Evolutionary conservation across 148 eudicot genomes (phyloP).

Genomic region (Rhododendron mucronatum): DNA sequence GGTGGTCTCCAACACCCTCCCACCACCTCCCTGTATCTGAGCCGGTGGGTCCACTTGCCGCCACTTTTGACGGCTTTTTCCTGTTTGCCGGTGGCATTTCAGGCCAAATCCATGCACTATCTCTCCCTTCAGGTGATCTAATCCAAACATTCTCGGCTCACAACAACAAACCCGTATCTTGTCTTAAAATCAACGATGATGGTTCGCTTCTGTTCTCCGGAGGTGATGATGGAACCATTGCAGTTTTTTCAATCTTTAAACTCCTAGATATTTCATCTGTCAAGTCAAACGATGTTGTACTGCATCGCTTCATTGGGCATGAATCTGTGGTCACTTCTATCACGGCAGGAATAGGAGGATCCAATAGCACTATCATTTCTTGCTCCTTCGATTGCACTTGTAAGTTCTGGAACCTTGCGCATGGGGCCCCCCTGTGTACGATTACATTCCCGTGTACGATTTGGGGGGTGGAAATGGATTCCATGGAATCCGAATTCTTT

Average conservation of each 20-base stretch:
- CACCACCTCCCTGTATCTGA: constrained; percentile 15
- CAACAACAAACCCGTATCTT: constrained; percentile 14
- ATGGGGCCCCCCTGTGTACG: background rate
- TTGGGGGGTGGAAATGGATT: constrained; percentile 15
- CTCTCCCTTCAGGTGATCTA: constrained; percentile 17
- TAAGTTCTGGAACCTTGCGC: constrained; percentile 23
- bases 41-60: constrained; percentile 25
- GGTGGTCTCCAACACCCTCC: constrained; percentile 14
- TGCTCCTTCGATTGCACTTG: constrained; percentile 23
- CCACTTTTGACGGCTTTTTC: constrained; percentile 10
- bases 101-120: constrained; percentile 14
- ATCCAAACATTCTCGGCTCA: constrained; percentile 18
- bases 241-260: constrained; percentile 5
- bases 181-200: constrained; percentile 13
- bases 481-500: constrained; percentile 12
- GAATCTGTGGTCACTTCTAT: constrained; percentile 15
- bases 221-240: constrained; percentile 23
- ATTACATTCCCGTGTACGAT: constrained; percentile 14
- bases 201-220: constrained; percentile 20
- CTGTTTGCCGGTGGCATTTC: constrained; percentile 27
- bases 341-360: background rate
- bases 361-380: constrained; percentile 15
- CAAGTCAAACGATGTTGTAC: background rate
- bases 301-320: constrained; percentile 13
- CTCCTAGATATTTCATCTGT: background rate